Base-by-base conservation (phyloP, 768 basidiomycete genomes). In the Termitomyces eurrhizus region DNA sequence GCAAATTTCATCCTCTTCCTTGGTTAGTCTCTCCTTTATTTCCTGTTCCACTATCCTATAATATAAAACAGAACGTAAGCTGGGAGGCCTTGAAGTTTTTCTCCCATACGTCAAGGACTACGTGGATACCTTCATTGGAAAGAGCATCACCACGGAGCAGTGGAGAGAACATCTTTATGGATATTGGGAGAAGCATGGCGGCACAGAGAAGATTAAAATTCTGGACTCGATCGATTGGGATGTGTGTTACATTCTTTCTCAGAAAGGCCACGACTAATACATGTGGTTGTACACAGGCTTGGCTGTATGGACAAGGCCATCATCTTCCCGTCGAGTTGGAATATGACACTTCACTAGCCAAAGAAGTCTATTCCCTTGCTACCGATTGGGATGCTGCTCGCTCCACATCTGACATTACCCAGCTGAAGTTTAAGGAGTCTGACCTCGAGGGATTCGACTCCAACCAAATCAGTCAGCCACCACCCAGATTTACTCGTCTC, bases 1-100 rank as follows among this genome's bases (percentile, higher is more conserved):
- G 82, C 92, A 7, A 96, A 94, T 70, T 86, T 98, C 66, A 76
- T 98, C 16, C 81, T 95, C 18, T 81, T 92, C 69, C 80, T 98
- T 24, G 95, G 90, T 90, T 57, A 57, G 80, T 66, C 32, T 37
- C 16, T 49, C 16, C 9, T 21, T 8, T 8, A 6, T 35, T 57
- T 37, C 32, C 24, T n/a, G 24, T 12, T 35, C 41, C 8, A 11
- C 7, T 45, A 11, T 39, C 24, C 46, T 26, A 7, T 1, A 13
- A 32, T 56, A 57, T 53, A 13, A 45, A 58, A 50, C 64, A 87
- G 90, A 94, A 71, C 77, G 81, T 37, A 86, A 80, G 7, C 76
- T 95, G 0, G 92, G 92, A n/a, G 92, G 92, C 3, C 75, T 93
- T 57, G 86, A 95, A 50, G 82, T 84, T 16, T 93, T 96, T 77